Evolutionary conservation across 495 filamentous ascomycete species (phyloP), one percentile per base, ranked within the genome.

Genomic region (Aspergillus taichungensis): DNA sequence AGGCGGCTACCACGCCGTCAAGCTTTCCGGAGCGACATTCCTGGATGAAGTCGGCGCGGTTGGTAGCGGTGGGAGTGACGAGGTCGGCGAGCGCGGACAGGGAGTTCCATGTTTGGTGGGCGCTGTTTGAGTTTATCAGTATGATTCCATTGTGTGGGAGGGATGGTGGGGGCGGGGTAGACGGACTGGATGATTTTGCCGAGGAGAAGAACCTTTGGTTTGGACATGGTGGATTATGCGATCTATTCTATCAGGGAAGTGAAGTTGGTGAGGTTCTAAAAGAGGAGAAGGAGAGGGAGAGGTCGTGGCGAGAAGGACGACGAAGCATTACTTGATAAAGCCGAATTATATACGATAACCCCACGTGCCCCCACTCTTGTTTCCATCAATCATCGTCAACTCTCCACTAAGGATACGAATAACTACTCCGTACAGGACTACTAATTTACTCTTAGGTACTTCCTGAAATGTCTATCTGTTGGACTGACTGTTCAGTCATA

Each of bases 21-120:
- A 92, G 74, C 13, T 76, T 72, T 18, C 87, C 87, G 28, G 76
- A 72, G 30, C 66, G 66, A 54, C 81, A 85, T 69, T 94, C 86
- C 37, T 79, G 55, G 29, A 94, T 61, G 61, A 97, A 95, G 12
- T 83, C 76, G 33, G 61, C 57, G 52, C 79, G 79, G 57, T 69
- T 83, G n/a, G 56, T 72, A 14, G 78, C 63, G 41, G 56, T 57
- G 7, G 77, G 66, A 0, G 46, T 57, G 14, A 79, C 40, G 8
- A 82, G 55, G 6, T 79, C 70, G 14, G 67, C 75, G 36, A 79
- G 45, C 30, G 68, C 57, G 32, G 66, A 62, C 29, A 83, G 69
- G 7, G 71, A 53, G 30, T 65, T 44, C 74, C 73, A 83, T 37
- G 68, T 61, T 37, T 64, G 58, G 35, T 68, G 61, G 29, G 75